phyloP scores from a whole-genome alignment of 495 filamentous ascomycete species.

The Rhypophila decipiens region DNA sequence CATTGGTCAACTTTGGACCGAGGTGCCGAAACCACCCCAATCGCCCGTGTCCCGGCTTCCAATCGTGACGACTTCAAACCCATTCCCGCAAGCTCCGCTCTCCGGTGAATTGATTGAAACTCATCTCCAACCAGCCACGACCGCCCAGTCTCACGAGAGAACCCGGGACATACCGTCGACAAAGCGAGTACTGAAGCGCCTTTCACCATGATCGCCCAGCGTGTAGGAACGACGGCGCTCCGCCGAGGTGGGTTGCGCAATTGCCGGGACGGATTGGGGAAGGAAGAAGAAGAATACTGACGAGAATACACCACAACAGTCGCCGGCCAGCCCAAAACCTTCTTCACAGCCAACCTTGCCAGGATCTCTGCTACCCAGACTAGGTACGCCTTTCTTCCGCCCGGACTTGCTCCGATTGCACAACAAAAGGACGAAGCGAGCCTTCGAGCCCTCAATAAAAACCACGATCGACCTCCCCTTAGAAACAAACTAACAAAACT shows the following conservation, averaged over 20 bases:
- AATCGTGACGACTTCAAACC: neutral
- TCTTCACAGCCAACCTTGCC: conserved; percentile 29
- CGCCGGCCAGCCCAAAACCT: conserved; percentile 22
- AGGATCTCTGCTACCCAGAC: conserved; percentile 20
- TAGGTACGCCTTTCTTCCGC: conserved; percentile 13
- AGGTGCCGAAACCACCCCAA: conserved; percentile 18
- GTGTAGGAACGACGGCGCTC: conserved; percentile 29
- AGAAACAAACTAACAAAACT: neutral
- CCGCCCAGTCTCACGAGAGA: neutral
- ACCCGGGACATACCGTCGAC: neutral
- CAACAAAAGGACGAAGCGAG: neutral
- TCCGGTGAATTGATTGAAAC: neutral
- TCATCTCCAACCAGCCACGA: neutral
- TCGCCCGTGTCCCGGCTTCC: neutral
- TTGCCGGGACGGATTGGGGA: neutral
- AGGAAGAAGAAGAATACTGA: neutral
- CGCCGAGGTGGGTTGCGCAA: conserved; percentile 31
- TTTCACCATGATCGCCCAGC: conserved; percentile 27
- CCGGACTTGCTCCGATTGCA: neutral
- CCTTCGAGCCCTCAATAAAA: neutral
- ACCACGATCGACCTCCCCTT: neutral
- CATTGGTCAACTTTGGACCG: conserved; percentile 27
- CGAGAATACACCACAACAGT: conserved; percentile 7
- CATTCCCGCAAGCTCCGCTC: neutral
- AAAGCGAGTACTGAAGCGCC: neutral